phyloP scores from a whole-genome alignment of 805 yeast genomes.

The Cyberlindnera bimundalis region DNA sequence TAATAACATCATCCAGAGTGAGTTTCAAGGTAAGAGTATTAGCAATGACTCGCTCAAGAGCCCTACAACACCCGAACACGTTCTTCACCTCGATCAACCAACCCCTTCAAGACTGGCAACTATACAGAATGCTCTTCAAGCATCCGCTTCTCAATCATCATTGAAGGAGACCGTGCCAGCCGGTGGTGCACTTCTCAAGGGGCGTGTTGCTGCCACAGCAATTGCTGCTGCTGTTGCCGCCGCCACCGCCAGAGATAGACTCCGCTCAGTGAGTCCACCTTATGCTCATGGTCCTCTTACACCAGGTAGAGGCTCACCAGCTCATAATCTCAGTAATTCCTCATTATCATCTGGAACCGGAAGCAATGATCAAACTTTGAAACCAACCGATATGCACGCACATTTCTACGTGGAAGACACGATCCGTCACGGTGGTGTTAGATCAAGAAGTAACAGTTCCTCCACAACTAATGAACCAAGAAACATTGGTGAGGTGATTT shows the following conservation, averaged over 20 bases:
- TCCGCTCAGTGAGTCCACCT: conserved; percentile 18
- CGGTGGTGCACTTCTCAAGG: conserved; percentile 44
- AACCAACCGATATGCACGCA: conserved; percentile 57
- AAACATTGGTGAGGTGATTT: conserved; percentile 10
- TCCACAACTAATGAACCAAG: conserved; percentile 20
- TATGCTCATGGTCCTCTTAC: background rate
- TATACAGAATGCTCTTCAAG: conserved; percentile 1
- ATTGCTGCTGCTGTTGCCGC: conserved; percentile 40
- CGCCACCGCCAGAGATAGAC: conserved; percentile 32
- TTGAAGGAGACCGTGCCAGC: conserved; percentile 38
- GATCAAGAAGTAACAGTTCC: conserved; percentile 31
- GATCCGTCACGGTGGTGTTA: conserved; percentile 43
- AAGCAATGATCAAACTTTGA: conserved; percentile 8
- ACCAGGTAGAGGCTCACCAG: conserved; percentile 4
- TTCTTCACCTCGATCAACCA: conserved; percentile 12
- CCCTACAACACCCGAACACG: conserved; percentile 3
- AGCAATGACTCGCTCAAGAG: background rate
- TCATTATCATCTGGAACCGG: conserved; percentile 19
- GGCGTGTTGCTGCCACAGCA: conserved; percentile 36
- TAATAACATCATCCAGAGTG: conserved; percentile 22
- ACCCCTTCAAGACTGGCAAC: conserved; percentile 6
- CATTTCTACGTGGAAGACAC: conserved; percentile 73
- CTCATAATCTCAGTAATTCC: conserved; percentile 19
- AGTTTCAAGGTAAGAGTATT: conserved; percentile 11
- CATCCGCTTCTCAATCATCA: conserved; percentile 7